Evolutionary conservation across 441 rosid species (phyloP), one percentile per base, ranked within the genome.

Genomic region (Isatis lusitanica): DNA sequence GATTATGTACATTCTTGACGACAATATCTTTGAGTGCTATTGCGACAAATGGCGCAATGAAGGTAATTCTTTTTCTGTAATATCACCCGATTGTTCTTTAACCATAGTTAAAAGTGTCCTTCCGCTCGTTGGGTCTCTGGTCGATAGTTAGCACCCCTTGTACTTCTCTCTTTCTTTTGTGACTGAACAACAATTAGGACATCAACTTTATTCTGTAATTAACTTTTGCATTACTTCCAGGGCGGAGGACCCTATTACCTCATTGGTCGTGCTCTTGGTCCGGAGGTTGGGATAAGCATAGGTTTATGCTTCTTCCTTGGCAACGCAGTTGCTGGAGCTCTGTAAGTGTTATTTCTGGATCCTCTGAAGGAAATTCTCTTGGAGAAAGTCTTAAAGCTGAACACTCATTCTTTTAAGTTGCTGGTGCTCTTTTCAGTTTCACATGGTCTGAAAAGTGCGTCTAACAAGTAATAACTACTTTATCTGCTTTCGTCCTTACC

Each of bases 41-140:
- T 84, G 99, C 99, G 48, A 96, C 99, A 47, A 96, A 96, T 86
- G 99, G 99, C 68, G 99, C 99, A 61, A 96, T 96, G 97, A 96
- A 93, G 97, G 98, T 96, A 78, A 31, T 21, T 46, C 48, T 35
- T 71, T 56, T 66, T 55, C 35, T 70, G 21, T 71, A 36, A 31
- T 55, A 40, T 31, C 43, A 60, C 64, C 38, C 9, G 21, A 43
- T 6, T 52, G 35, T 12, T 39, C 51, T 36, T 53, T 39, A 58
- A 38, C 28, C 16, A 7, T 60, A 48, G 55, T 33, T 53, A 52
- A 52, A 71, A 63, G 46, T 67, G 46, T 31, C 28, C 47, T 38
- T 61, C 66, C 47, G 43, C 46, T 31, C 57, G 46, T 53, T 72
- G 47, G 39, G 60, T 72, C 57, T 66, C 63, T 59, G 68, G 57